Conservation (phyloP, 2,329 filamentous ascomycete genomes). For the Thyridium curvatum region DNA sequence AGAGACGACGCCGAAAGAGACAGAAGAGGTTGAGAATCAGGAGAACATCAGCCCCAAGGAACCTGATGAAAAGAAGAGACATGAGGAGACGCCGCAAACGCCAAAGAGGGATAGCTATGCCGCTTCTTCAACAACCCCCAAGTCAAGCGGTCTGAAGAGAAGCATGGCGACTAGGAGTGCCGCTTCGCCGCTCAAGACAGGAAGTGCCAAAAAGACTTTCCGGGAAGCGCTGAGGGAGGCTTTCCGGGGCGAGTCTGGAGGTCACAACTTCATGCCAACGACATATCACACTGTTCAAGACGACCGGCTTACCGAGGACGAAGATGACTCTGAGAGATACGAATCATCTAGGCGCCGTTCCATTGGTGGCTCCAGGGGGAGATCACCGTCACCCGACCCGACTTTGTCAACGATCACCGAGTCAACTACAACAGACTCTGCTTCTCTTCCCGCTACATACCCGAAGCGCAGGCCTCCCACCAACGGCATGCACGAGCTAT, state of each 20-base stretch:
- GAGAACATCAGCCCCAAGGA: constrained; percentile 1
- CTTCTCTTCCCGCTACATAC: background rate
- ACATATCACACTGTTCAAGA: constrained; percentile 36
- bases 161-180: constrained; percentile 47
- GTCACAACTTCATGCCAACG: constrained; percentile 35
- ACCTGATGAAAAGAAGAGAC: background rate
- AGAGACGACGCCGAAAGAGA: background rate
- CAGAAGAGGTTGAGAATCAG: constrained; percentile 2
- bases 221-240: constrained; percentile 55
- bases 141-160: constrained; percentile 38
- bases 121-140: constrained; percentile 2
- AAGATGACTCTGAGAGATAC: constrained; percentile 17
- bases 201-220: constrained; percentile 39
- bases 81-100: constrained; percentile 1
- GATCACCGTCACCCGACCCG: constrained; percentile 23
- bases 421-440: constrained; percentile 9
- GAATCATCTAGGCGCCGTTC: constrained; percentile 19
- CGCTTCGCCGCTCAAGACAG: constrained; percentile 41
- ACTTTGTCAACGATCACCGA: constrained; percentile 21
- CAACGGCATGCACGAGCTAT: constrained; percentile 47
- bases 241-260: constrained; percentile 54
- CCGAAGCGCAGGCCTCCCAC: constrained; percentile 36
- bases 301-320: constrained; percentile 14
- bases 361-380: constrained; percentile 20
- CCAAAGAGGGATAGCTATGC: background rate